A percentile compares a stretch with the other conserved stretches of the same genome.
Evolutionary conservation across 2,329 filamentous ascomycete species (phyloP).

Genomic region (Emydomyces testavorans): DNA sequence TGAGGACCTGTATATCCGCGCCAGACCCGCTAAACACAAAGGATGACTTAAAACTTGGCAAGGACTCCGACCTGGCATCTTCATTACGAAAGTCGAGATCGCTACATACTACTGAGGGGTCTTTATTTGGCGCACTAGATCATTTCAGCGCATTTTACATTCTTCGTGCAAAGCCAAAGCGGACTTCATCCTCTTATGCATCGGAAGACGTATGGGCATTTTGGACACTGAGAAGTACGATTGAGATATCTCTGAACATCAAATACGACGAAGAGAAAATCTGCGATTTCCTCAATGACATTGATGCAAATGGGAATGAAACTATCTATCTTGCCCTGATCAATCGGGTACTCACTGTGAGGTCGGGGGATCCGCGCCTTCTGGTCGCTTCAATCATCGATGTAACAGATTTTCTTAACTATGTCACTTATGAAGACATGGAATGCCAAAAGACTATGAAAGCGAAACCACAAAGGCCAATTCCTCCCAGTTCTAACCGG

Average conservation of each 20-base stretch:
- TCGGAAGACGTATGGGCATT: conserved; percentile 19
- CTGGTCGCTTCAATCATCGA: conserved; percentile 22
- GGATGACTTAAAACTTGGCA: neutral
- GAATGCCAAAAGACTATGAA: conserved; percentile 5
- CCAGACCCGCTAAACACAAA: neutral
- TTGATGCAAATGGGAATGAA: conserved; percentile 18
- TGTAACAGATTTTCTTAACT: conserved; percentile 22
- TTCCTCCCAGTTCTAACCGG: neutral
- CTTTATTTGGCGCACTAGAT: conserved; percentile 13
- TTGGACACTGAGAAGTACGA: neutral
- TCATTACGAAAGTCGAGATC: neutral
- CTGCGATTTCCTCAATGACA: conserved; percentile 16
- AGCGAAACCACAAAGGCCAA: neutral
- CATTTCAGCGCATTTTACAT: conserved; percentile 24
- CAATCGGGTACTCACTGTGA: conserved; percentile 17
- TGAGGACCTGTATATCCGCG: neutral
- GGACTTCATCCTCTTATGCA: conserved; percentile 19
- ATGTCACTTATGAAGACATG: conserved; percentile 19
- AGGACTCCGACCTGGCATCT: neutral
- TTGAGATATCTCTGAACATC: conserved; percentile 13
- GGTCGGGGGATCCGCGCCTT: conserved; percentile 18
- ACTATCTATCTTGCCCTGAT: conserved; percentile 17
- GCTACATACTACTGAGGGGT: neutral
- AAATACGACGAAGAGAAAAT: conserved; percentile 20
- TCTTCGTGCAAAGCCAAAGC: conserved; percentile 17